Evolutionary conservation across 2,329 filamentous ascomycete genomes (phyloP).

Genomic region (Phialophora tarda): DNA sequence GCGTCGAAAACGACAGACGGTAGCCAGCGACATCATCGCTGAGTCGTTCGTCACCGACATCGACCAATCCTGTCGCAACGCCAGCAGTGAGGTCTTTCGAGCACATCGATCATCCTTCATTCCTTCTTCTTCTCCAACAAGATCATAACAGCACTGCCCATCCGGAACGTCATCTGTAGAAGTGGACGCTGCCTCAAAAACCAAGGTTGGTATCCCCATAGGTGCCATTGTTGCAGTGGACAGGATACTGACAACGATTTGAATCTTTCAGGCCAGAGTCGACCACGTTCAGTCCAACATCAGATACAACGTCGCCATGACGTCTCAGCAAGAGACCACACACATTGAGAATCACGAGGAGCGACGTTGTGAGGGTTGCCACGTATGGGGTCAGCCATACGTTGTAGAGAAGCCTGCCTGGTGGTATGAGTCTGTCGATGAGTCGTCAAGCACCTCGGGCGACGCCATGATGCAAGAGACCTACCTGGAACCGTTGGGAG

Average conservation of each 20-base stretch:
- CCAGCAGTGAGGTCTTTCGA: neutral
- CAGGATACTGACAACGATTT: neutral
- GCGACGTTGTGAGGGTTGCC: neutral
- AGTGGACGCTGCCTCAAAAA: neutral
- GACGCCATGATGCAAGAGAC: neutral
- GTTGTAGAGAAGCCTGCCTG: neutral
- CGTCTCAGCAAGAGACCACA: neutral
- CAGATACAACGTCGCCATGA: neutral
- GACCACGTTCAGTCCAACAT: neutral
- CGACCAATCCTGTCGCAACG: slow-evolving; percentile 11
- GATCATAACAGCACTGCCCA: neutral
- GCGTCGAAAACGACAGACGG: neutral
- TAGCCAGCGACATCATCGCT: slow-evolving; percentile 9
- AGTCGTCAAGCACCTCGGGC: slow-evolving; percentile 4
- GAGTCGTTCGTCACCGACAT: slow-evolving; percentile 4
- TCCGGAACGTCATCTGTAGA: neutral
- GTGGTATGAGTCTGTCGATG: neutral
- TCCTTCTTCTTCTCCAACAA: neutral
- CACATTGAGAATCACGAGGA: neutral
- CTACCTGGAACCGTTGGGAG: neutral
- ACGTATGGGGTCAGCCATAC: neutral
- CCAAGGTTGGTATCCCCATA: neutral
- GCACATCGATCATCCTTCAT: neutral
- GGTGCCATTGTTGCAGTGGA: neutral
- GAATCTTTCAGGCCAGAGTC: neutral